These are phyloP conservation scores for Pseudogymnoascus sp. DNA, from an alignment of 2,329 filamentous ascomycete species.

Conservation along the genomic window DNA sequence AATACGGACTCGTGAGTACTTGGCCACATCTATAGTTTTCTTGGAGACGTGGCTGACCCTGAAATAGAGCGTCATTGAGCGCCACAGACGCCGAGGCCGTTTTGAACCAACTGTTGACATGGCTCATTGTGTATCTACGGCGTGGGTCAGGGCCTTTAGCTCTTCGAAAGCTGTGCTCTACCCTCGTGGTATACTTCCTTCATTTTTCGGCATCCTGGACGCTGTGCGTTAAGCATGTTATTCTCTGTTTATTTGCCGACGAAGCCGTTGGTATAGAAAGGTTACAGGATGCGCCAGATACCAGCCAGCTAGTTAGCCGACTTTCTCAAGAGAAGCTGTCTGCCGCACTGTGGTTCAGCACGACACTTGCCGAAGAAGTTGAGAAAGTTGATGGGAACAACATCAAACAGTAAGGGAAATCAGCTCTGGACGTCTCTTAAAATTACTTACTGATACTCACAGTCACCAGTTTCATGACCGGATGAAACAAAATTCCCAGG, in stretches of 20 bases:
- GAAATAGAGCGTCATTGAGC: conserved; percentile 35
- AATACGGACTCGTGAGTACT: conserved; percentile 71
- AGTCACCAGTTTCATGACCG: conserved; percentile 42
- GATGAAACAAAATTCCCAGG: conserved; percentile 44
- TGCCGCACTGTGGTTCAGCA: conserved; percentile 58
- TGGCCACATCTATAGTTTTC: not conserved
- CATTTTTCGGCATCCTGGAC: conserved; percentile 63
- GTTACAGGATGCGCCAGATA: conserved; percentile 37
- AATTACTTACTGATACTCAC: conserved; percentile 8
- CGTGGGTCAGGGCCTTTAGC: conserved; percentile 53
- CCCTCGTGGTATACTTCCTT: conserved; percentile 67
- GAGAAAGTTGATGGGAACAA: conserved; percentile 59
- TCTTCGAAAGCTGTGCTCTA: conserved; percentile 68
- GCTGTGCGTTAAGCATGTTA: conserved; percentile 57
- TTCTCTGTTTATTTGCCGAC: conserved; percentile 48
- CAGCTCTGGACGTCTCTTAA: conserved; percentile 1
- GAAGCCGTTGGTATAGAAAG: conserved; percentile 41
- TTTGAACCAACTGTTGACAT: conserved; percentile 52
- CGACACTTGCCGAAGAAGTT: conserved; percentile 57
- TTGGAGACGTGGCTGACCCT: not conserved
- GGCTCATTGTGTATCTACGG: conserved; percentile 50
- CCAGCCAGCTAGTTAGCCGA: conserved; percentile 37
- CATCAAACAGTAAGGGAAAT: conserved; percentile 43
- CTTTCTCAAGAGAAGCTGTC: conserved; percentile 46
- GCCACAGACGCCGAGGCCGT: conserved; percentile 51